A percentile compares a stretch with the other conserved stretches of the same genome.
Evolutionary conservation across 225 moss, liverwort and hornwort genomes (phyloP).

Genomic region (Polytrichum commune): DNA sequence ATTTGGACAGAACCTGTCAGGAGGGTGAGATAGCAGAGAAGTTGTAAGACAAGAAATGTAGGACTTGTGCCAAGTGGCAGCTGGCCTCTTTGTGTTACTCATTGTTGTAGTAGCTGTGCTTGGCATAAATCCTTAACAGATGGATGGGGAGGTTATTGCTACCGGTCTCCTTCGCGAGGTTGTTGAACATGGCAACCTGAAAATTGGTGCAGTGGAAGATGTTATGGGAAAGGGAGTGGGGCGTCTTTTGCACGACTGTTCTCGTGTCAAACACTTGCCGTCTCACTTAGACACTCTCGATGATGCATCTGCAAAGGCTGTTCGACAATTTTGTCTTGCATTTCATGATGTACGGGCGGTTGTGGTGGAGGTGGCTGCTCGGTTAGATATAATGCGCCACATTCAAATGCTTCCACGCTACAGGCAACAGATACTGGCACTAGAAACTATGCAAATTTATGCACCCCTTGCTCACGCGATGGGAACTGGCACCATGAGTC

Average conservation of each 20-base stretch:
- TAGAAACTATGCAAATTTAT: slow-evolving; percentile 95
- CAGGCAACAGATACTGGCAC: slow-evolving; percentile 76
- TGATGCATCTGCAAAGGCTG: slow-evolving; percentile 65
- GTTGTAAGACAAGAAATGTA: no score
- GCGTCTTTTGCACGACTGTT: slow-evolving; percentile 72
- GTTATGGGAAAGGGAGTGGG: slow-evolving; percentile 63
- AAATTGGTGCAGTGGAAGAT: slow-evolving; percentile 49
- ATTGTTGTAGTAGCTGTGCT: no score
- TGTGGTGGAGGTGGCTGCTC: slow-evolving; percentile 77
- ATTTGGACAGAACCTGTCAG: no score
- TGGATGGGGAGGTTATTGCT: slow-evolving; percentile 90
- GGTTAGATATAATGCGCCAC: slow-evolving; percentile 81
- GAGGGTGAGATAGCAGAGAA: no score
- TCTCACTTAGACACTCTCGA: slow-evolving; percentile 82
- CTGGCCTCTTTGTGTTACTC: background rate
- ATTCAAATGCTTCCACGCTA: slow-evolving; percentile 75
- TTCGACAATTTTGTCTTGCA: slow-evolving; percentile 80
- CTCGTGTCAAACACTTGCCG: slow-evolving; percentile 64
- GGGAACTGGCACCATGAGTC: slow-evolving; percentile 70
- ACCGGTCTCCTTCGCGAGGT: slow-evolving; percentile 81
- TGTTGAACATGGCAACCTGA: slow-evolving; percentile 55
- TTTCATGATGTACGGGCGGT: slow-evolving; percentile 85
- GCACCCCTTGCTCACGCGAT: slow-evolving; percentile 91
- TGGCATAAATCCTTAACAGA: slow-evolving; percentile 29
- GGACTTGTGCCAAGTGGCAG: no score